Evolutionary conservation across 371 early-diverging fungal species (phyloP).

Genomic region (Mortierella sp.): DNA sequence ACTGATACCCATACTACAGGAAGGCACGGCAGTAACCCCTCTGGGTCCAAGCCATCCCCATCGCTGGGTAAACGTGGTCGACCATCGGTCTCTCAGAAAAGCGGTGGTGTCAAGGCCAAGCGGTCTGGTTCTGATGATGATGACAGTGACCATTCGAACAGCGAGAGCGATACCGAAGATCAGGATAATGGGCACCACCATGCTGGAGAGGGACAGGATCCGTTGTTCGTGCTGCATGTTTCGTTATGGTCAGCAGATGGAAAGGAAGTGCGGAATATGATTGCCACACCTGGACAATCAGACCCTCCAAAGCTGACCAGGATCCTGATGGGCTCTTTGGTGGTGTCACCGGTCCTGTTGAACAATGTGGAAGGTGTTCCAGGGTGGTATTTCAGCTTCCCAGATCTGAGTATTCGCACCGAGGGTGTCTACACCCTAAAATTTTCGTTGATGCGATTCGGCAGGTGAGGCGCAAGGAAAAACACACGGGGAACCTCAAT

Average conservation of each 20-base stretch:
- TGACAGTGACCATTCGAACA: constrained; percentile 5
- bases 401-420: constrained; percentile 88
- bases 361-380: constrained; percentile 78
- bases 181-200: constrained; percentile 8
- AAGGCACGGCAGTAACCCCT: not conserved
- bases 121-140: constrained; percentile 8
- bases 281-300: constrained; percentile 56
- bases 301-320: constrained; percentile 71
- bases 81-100: not conserved
- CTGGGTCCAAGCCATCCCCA: constrained; percentile 8
- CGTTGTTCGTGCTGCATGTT: constrained; percentile 79
- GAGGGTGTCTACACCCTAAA: constrained; percentile 88
- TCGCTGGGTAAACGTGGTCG: constrained; percentile 22
- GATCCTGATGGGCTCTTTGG: constrained; percentile 82
- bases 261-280: constrained; percentile 61
- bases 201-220: constrained; percentile 49
- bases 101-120: constrained; percentile 2
- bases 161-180: constrained; percentile 11
- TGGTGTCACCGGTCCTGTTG: constrained; percentile 81
- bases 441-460: constrained; percentile 75
- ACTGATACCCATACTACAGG: not conserved
- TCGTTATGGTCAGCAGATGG: constrained; percentile 80
- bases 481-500: no score
- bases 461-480: no score
- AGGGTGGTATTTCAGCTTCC: constrained; percentile 92